A percentile compares a stretch with the other conserved stretches of the same genome.
Conservation (phyloP, 1,284 basidiomycete species). For the Meira miltonrushii region DNA sequence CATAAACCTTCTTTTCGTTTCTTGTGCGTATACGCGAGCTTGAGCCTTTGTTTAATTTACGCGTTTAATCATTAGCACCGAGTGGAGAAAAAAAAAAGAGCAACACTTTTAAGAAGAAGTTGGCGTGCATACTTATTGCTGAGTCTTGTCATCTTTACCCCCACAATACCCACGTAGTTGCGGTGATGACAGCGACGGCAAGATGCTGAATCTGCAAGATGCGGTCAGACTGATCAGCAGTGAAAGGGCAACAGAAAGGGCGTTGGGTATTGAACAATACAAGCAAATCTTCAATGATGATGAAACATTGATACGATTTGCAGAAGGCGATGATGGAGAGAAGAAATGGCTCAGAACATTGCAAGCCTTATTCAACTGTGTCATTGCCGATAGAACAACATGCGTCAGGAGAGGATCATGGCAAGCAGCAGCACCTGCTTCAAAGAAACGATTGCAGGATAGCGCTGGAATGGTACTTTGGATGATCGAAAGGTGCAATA, state of each 20-base stretch:
- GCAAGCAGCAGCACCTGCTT: slow-evolving; percentile 53
- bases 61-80: not conserved
- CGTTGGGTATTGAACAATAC: slow-evolving; percentile 63
- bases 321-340: slow-evolving; percentile 57
- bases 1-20: not conserved
- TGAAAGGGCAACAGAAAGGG: slow-evolving; percentile 68
- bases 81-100: slow-evolving; percentile 1
- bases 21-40: too few relatives aligned
- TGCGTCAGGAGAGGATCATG: slow-evolving; percentile 58
- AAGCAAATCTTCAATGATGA: slow-evolving; percentile 62
- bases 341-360: slow-evolving; percentile 66
- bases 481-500: slow-evolving; percentile 62
- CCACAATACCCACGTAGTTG: not conserved
- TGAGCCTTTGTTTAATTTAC: too few relatives aligned
- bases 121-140: not conserved
- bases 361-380: slow-evolving; percentile 66
- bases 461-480: slow-evolving; percentile 66
- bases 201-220: slow-evolving; percentile 17
- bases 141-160: not conserved
- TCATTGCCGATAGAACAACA: slow-evolving; percentile 63
- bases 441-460: slow-evolving; percentile 62
- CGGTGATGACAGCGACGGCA: not conserved
- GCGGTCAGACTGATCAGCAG: slow-evolving; percentile 29
- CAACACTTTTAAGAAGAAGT: not conserved
- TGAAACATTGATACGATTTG: slow-evolving; percentile 55